Evolutionary conservation across 306 rosid genomes (phyloP), one percentile per base, ranked within the genome.

Genomic region (Prunus davidiana): DNA sequence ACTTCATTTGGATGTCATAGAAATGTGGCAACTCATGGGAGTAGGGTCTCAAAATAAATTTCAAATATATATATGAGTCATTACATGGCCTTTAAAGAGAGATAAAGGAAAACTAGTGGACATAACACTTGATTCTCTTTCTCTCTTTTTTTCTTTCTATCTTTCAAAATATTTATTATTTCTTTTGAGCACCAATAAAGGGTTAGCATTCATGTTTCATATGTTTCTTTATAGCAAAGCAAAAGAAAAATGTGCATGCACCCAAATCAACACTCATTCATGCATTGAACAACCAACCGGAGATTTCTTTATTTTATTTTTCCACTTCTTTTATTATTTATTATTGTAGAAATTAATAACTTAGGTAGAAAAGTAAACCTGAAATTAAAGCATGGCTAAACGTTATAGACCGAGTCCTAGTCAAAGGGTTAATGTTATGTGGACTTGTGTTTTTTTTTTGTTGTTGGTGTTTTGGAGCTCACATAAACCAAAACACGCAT

Each of bases 41-140:
- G 32, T 52, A 19, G 32, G 64, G 50, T 52, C 43, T 32, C 25
- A 69, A 47, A 5, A 2, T 25, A 28, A 50, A 0, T 27, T 51
- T 30, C 20, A 7, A 50, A 18, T 10, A 52, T 52, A 24, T 51
- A 24, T 51, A 27, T 34, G 65, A 71, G 61, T 20, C 51, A 55
- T 55, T 51, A 34, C 75, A 71, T 20, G 52, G 64, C 16, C 56
- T 71, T 27, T 71, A 71, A 72, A 72, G 20, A 38, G 58, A 32
- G 3, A 15, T 11, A 51, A 24, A 8, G 13, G 45, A 18, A 64
- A 64, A 32, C 11, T 64, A 20, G 69, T 64, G 69, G 69, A 18
- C 25, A 19, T 64, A 4, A 13, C 69, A 64, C 27, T 64, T 34
- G 27, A 64, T 34, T 64, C 27, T 64, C 25, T 19, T 19, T 34